Conservation (phyloP, 2,329 filamentous ascomycete genomes). For the Cyanodermella asteris region DNA sequence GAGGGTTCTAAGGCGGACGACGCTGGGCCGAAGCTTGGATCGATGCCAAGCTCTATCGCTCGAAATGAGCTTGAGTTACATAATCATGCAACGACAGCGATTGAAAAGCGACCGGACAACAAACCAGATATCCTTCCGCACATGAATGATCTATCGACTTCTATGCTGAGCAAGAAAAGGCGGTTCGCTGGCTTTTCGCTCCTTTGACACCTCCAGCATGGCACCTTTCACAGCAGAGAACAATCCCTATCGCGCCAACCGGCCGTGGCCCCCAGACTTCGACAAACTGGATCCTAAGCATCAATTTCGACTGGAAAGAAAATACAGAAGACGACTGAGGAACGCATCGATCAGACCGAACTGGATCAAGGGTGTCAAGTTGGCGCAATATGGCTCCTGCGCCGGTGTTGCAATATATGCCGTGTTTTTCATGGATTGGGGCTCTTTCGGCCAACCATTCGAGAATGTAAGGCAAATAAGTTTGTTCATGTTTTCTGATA, state of each 20-base stretch:
- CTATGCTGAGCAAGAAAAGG: too few species aligned
- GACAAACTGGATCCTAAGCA: conserved; percentile 38
- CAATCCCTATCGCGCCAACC: conserved; percentile 38
- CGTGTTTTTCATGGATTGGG: conserved; percentile 23
- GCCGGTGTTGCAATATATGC: conserved; percentile 21
- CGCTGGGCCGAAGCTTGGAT: too few species aligned
- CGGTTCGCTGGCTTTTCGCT: too few species aligned
- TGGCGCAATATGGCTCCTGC: conserved; percentile 33
- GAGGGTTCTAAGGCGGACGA: too few species aligned
- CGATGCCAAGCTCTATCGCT: too few species aligned
- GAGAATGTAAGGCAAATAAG: conserved; percentile 1
- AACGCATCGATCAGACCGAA: conserved; percentile 37
- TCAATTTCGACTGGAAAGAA: conserved; percentile 45
- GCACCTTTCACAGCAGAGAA: conserved; percentile 17
- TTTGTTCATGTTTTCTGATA: background rate
- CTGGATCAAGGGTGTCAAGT: conserved; percentile 35
- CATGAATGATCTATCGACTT: too few species aligned
- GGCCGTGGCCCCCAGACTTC: conserved; percentile 44
- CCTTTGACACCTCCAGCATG: too few species aligned
- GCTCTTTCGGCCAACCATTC: conserved; percentile 4
- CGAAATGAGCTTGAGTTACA: too few species aligned
- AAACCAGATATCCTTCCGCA: too few species aligned
- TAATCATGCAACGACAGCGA: too few species aligned
- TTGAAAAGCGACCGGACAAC: too few species aligned
- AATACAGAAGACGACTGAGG: conserved; percentile 38